Base-by-base conservation (phyloP, 441 rosid genomes). In the Pelargonium citronellum region DNA sequence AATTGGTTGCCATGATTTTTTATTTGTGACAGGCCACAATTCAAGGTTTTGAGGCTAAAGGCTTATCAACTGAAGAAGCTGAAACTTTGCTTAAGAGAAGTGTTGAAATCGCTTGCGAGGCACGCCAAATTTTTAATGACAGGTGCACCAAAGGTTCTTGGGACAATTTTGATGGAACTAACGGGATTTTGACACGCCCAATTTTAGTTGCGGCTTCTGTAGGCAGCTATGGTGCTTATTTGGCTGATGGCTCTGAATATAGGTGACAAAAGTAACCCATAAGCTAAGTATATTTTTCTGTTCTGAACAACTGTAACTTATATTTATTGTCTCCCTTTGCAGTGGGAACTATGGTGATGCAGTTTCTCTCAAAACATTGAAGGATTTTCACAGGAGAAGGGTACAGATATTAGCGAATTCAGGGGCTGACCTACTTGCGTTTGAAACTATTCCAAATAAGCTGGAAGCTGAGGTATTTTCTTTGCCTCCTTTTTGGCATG, bases 151-250 rank as follows among this genome's bases (percentile, higher is more conserved):
- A 89, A 68, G 86, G 75, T 73, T 87, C 89, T 10, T 77, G 81
- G 84, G 88, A 88, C 53, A 11, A 47, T 47, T 79, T 84, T 73
- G 51, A 22, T 71, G 0, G 83, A 82, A 68, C 69, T 65, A 80
- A 69, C 66, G 71, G 64, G 2, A 34, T 57, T 49, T 47, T 82
- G 5, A 75, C 74, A 19, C 86, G 80, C 63, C 96, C 98, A 0
- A 66, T 89, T 79, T 77, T 92, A 4, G 83, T 92, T 3, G 96
- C 96, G 46, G 96, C 96, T 70, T 92, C 96, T 19, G 85, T 92
- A n/a, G 96, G 98, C 73, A 92, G 96, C 82, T 92, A 92, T 71
- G 98, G 96, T n/a, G 98, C 96, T 80, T 89, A 85, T 84, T 83
- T 92, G 77, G 92, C 96, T 34, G 96, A 92, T 83, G 98, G 96